Evolutionary conservation across 108 stramenopile species (phyloP).

Genomic region (Seminavis robusta): DNA sequence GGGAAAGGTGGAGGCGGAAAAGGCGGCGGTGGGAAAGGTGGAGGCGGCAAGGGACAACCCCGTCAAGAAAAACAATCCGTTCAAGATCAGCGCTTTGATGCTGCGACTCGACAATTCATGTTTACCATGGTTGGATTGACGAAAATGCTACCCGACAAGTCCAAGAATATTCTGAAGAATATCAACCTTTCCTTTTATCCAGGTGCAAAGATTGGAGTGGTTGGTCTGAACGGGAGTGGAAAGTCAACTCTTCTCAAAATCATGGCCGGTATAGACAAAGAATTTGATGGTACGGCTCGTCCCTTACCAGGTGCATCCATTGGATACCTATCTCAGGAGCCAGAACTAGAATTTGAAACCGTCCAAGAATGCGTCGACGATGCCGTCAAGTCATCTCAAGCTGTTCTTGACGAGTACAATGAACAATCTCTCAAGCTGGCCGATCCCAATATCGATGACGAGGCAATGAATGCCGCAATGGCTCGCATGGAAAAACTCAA

Average conservation of each 20-base stretch:
- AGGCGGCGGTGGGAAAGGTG: slow-evolving; percentile 3
- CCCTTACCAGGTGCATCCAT: slow-evolving; percentile 84
- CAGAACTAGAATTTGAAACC: slow-evolving; percentile 63
- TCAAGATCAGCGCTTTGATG: slow-evolving; percentile 83
- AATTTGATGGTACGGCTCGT: slow-evolving; percentile 81
- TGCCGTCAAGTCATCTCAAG: slow-evolving; percentile 65
- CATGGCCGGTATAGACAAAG: slow-evolving; percentile 93
- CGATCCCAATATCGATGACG: slow-evolving; percentile 72
- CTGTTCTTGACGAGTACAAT: slow-evolving; percentile 76
- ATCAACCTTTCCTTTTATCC: slow-evolving; percentile 88
- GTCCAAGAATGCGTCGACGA: slow-evolving; percentile 83
- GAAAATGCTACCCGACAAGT: slow-evolving; percentile 82
- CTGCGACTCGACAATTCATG: slow-evolving; percentile 86
- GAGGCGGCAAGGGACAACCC: slow-evolving; percentile 25
- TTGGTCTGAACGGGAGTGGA: slow-evolving; percentile 87
- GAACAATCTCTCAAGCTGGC: slow-evolving; percentile 69
- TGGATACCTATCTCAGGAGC: slow-evolving; percentile 88
- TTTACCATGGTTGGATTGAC: slow-evolving; percentile 77
- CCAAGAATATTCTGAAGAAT: slow-evolving; percentile 82
- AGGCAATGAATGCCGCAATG: slow-evolving; percentile 68
- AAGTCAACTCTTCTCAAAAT: slow-evolving; percentile 90
- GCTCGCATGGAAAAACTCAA: slow-evolving; percentile 57
- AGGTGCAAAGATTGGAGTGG: slow-evolving; percentile 90
- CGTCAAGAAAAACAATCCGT: slow-evolving; percentile 79
- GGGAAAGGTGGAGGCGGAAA: slow-evolving; percentile 17